Percentiles rank a stretch among this genome's conserved stretches.
Evolutionary conservation across 805 yeast genomes (phyloP).

Genomic region (Yarrowia sp.): DNA sequence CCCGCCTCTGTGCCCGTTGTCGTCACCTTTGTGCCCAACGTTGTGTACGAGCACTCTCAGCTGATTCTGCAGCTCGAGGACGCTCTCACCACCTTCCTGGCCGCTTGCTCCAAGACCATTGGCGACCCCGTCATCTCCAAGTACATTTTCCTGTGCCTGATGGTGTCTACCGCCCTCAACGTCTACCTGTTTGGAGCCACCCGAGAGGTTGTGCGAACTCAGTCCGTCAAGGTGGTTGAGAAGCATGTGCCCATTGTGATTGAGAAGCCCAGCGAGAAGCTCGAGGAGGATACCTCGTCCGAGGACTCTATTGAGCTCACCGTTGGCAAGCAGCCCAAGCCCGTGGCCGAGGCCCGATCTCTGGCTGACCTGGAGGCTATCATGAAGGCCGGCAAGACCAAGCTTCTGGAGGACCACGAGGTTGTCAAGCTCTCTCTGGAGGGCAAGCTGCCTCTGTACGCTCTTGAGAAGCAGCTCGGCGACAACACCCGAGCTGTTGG

Average conservation of each 20-base stretch:
- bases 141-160: constrained; percentile 71
- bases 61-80: constrained; percentile 67
- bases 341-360: constrained; percentile 42
- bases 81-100: constrained; percentile 58
- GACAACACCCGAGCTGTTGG: constrained; percentile 92
- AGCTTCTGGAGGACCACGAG: constrained; percentile 72
- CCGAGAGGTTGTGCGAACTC: constrained; percentile 43
- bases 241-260: constrained; percentile 48
- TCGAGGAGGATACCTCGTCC: constrained; percentile 39
- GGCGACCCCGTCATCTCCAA: constrained; percentile 83
- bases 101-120: constrained; percentile 68
- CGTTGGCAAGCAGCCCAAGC: constrained; percentile 35
- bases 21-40: constrained; percentile 52
- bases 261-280: constrained; percentile 42
- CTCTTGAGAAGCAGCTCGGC: constrained; percentile 88
- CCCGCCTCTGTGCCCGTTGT: constrained; percentile 44
- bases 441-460: constrained; percentile 89
- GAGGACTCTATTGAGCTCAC: constrained; percentile 40
- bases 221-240: constrained; percentile 48
- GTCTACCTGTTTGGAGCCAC: constrained; percentile 86
- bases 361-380: constrained; percentile 68
- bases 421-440: constrained; percentile 70
- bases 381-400: constrained; percentile 74
- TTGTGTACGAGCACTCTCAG: constrained; percentile 49
- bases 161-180: constrained; percentile 79